Base-by-base conservation (phyloP, 2,329 filamentous ascomycete species). In the Calonectria naviculata region DNA sequence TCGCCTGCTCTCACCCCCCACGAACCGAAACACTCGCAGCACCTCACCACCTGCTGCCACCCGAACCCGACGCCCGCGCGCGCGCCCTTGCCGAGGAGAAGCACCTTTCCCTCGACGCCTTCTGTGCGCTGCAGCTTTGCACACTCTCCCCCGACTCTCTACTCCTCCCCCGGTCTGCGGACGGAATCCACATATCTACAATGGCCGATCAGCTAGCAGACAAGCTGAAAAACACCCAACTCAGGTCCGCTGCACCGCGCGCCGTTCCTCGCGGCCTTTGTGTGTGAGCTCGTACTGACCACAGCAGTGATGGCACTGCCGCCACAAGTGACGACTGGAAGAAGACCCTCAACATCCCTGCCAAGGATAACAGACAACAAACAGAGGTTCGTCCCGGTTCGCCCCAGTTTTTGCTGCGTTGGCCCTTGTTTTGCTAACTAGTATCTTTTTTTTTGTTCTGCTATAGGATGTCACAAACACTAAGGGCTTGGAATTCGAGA, bases 401-500 rank as follows among this genome's bases (percentile, higher is more conserved):
- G 31, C 62, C 61, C 60, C 49, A n/a, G n/a, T 13, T 58, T 44
- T 12, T 19, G n/a, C 52, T 46, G 42, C 52, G 67, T 61, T 70
- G 44, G 63, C 66, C 36, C 31, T 46, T 61, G 47, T 67, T 67
- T 69, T 65, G 65, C 76, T 78, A 19, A 78, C 71, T 67, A 69
- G 74, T 73, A 70, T 41, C 26, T 49, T 67, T 67, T 46, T 61
- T 52, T 68, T 65, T n/a, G 19, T 62, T 31, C n/a, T 44, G 47
- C 46, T 71, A 3, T 74, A 97, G 94, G 97, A 99, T 93, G 97
- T 99, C 73, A 98, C 96, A 69, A 95, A 95, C 79, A 99, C 96
- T 36, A 98, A 98, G 87, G 97, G 97, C 72, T 89, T 99, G 73
- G 97, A 99, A 78, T 99, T 98, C 81, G 97, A 99, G 85, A 94